A percentile compares a stretch with the other conserved stretches of the same genome.
Conservation (phyloP, 148 eudicot genomes). For the Chenopodium formosanum region DNA sequence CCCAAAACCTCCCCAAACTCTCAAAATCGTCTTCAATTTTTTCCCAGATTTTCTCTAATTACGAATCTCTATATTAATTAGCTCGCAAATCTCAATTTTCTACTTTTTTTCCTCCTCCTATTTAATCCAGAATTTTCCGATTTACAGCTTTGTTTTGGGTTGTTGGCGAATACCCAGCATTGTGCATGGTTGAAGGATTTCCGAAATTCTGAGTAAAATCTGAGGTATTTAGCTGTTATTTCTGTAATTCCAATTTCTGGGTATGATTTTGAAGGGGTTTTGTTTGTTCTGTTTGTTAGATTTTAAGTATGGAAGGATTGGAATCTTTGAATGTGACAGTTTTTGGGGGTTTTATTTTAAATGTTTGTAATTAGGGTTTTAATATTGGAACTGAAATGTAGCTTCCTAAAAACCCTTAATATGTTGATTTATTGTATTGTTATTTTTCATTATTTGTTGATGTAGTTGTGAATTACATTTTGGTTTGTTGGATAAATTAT, state of each 20-base stretch:
- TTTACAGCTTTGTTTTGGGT: background rate
- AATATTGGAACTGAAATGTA: background rate
- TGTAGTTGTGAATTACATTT: background rate
- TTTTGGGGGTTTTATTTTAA: background rate
- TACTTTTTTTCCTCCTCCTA: background rate
- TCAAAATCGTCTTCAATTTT: background rate
- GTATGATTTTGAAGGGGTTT: background rate
- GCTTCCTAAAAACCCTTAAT: background rate
- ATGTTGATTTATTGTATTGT: background rate
- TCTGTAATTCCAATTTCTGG: background rate
- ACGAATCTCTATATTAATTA: background rate
- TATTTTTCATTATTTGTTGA: background rate
- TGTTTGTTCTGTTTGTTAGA: background rate
- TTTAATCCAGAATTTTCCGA: background rate
- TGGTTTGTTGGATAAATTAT: too few relatives aligned
- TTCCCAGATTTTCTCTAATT: background rate
- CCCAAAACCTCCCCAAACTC: background rate
- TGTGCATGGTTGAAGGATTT: background rate
- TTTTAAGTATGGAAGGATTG: background rate
- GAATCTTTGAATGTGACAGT: background rate
- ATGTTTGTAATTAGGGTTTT: background rate
- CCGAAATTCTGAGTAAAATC: background rate
- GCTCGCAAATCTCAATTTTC: background rate
- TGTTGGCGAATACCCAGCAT: background rate
- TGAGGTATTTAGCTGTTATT: background rate